Base-by-base conservation (phyloP, 2,329 filamentous ascomycete genomes). In the Trichoderma hamatum region DNA sequence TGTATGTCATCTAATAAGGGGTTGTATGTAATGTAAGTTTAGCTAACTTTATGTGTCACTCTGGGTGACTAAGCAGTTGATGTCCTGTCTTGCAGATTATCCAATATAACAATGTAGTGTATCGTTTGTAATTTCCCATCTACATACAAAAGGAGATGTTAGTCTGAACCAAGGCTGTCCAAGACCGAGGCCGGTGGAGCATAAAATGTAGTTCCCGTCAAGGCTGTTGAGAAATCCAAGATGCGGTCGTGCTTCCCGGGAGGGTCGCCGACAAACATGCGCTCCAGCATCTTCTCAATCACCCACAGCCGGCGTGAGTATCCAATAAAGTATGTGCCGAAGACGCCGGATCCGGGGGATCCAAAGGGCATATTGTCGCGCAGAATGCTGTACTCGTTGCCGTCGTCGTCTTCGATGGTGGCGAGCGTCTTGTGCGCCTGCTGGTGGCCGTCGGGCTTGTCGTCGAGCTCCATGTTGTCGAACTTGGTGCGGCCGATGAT, bases 361-460 rank as follows among this genome's bases (percentile, higher is more conserved):
- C 86, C 86, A 75, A 88, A 88, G 0, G 86, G 86, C 86, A 88
- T 88, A 70, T 88, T 89, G 69, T 88, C 86, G 0, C 86, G 80
- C 3, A 88, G 76, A 51, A 88, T 86, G 43, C 81, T 82, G 70
- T 85, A 77, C 74, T 88, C 86, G 9, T 79, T 76, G 0, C 85
- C 85, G 9, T 80, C 69, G 3, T 84, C 82, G 68, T 85, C 84
- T 55, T 84, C 81, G 46, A 89, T 83, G 0, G 85, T 88, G 2
- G 81, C 80, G 0, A 89, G 82, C 5, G 82, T 82, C 75, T 88
- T 89, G 73, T 88, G 86, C 1, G 85, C 81, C 70, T 80, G 79
- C 70, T 87, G 85, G 21, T 80, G 71, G 30, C 84, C 83, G 0
- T 88, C 78, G 75, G 88, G 86, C 88, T 39, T 49, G 59, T 68